A percentile compares a stretch with the other conserved stretches of the same genome.
Conservation (phyloP, 1,139 yeast genomes). For the Kurtzmaniella quercitrusa region DNA sequence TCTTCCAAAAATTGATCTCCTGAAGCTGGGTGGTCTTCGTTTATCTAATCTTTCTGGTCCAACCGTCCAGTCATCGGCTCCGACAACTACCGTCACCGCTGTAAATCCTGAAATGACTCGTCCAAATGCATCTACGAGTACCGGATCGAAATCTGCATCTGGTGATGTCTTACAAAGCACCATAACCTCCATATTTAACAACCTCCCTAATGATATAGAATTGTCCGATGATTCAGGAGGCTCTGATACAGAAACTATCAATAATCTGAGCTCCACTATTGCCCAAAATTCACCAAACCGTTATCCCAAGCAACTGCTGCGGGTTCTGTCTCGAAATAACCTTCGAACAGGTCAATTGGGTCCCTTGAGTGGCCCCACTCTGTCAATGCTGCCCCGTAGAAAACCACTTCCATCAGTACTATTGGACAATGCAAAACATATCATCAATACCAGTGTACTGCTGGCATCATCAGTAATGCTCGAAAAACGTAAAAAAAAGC, state of each 20-base stretch:
- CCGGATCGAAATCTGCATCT: neutral
- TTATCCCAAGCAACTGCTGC: neutral
- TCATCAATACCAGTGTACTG: slow-evolving; percentile 27
- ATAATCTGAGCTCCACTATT: slow-evolving; percentile 14
- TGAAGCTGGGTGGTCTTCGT: slow-evolving; percentile 2
- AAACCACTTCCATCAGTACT: slow-evolving; percentile 28
- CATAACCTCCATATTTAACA: slow-evolving; percentile 41
- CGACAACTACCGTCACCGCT: slow-evolving; percentile 3
- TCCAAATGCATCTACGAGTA: neutral
- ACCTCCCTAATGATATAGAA: slow-evolving; percentile 47
- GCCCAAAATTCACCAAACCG: slow-evolving; percentile 10
- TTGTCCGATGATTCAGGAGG: slow-evolving; percentile 44
- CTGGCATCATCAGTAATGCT: slow-evolving; percentile 25
- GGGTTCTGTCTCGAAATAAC: slow-evolving; percentile 11
- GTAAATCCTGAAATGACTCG: neutral
- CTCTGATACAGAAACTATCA: slow-evolving; percentile 37
- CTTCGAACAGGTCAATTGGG: slow-evolving; percentile 9
- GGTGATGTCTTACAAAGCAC: slow-evolving; percentile 18
- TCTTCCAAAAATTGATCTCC: slow-evolving; percentile 3
- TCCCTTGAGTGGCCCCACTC: neutral
- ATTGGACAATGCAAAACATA: slow-evolving; percentile 37
- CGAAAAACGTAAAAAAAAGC: slow-evolving; percentile 21
- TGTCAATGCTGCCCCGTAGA: slow-evolving; percentile 14
- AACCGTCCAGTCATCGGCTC: slow-evolving; percentile 4
- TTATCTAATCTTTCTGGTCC: slow-evolving; percentile 5